phyloP scores from a whole-genome alignment of 2,329 filamentous ascomycete species.

The Colletotrichum sp. region DNA sequence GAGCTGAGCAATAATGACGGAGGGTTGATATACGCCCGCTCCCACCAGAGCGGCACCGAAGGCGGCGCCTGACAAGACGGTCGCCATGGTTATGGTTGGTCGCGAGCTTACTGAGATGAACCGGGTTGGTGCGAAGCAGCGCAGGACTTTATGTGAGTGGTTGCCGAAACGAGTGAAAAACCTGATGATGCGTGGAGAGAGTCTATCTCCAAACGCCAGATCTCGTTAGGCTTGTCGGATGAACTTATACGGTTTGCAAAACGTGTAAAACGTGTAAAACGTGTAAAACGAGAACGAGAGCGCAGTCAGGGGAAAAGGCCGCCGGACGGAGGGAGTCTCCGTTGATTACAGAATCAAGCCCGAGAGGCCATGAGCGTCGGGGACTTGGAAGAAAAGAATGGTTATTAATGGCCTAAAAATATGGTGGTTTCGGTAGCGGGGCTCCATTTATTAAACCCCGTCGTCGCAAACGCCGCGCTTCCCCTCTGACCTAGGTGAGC shows the following conservation, averaged over 20 bases:
- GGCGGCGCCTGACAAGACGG: constrained; percentile 54
- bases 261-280: background rate
- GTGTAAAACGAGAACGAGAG: background rate
- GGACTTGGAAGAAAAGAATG: background rate
- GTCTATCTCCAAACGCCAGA: background rate
- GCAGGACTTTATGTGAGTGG: background rate
- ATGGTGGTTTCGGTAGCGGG: constrained; percentile 11
- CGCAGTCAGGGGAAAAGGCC: background rate
- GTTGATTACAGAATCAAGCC: background rate
- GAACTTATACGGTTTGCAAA: background rate
- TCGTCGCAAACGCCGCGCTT: background rate
- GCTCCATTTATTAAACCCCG: constrained; percentile 3
- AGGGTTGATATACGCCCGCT: constrained; percentile 64
- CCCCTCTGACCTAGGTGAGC: background rate
- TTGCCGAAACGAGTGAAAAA: background rate
- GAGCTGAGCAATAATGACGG: constrained; percentile 66
- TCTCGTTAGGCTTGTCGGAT: background rate
- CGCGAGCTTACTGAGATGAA: background rate
- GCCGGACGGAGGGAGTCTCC: background rate
- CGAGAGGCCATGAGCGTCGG: background rate
- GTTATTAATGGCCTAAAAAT: background rate
- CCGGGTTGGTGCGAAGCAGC: background rate
- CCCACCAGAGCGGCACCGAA: constrained; percentile 68
- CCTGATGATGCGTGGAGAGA: background rate
- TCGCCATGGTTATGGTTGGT: constrained; percentile 24